phyloP scores from a whole-genome alignment of 1,139 yeast genomes.

The Meyerozyma guilliermondii region DNA sequence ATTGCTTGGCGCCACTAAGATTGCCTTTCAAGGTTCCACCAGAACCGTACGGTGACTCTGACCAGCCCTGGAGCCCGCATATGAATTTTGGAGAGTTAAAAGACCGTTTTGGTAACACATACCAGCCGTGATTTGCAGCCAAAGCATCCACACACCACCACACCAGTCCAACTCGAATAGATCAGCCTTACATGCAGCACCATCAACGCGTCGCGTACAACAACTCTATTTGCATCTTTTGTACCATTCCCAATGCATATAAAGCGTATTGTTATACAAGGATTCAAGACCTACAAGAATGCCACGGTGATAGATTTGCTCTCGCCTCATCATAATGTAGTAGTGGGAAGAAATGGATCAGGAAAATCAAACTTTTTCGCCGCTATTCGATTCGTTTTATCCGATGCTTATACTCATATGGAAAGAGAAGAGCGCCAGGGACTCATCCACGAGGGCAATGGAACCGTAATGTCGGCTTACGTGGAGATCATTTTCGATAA shows the following conservation, averaged over 20 bases:
- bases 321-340: slow-evolving; percentile 82
- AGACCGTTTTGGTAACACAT: not conserved
- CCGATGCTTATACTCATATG: slow-evolving; percentile 87
- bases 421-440: slow-evolving; percentile 88
- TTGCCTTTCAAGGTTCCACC: slow-evolving; percentile 56
- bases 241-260: slow-evolving; percentile 27
- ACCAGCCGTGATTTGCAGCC: not conserved
- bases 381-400: slow-evolving; percentile 87
- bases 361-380: slow-evolving; percentile 96
- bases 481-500: slow-evolving; percentile 90
- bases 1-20: slow-evolving; percentile 28
- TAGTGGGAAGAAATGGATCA: slow-evolving; percentile 93
- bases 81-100: not conserved
- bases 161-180: not conserved
- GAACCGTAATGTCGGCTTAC: slow-evolving; percentile 88
- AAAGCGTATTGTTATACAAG: slow-evolving; percentile 66
- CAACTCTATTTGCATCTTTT: not conserved
- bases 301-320: slow-evolving; percentile 72
- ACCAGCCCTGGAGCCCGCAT: slow-evolving; percentile 42
- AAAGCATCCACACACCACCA: not conserved
- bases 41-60: slow-evolving; percentile 27
- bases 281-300: slow-evolving; percentile 90
- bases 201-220: not conserved
- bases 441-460: slow-evolving; percentile 84
- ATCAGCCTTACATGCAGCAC: not conserved